Evolutionary conservation across 2,329 filamentous ascomycete species (phyloP).

Genomic region (Fusarium sterilihyphosum): DNA sequence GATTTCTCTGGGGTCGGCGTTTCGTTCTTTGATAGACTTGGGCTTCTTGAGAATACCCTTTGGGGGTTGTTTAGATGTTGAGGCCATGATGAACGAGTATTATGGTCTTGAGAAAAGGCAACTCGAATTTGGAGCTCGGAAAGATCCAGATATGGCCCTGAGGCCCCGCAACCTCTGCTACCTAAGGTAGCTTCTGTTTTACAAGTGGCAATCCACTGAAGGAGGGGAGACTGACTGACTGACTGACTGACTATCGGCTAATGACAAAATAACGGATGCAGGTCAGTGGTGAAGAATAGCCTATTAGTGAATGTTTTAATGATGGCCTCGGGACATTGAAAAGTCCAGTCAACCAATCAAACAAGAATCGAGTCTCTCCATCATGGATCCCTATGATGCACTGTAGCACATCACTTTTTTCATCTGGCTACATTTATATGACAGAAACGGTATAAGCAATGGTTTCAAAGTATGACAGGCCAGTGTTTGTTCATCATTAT

Average conservation of each 20-base stretch:
- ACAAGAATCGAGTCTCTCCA: conserved; percentile 2
- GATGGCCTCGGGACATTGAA: neutral
- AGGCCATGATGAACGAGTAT: conserved; percentile 37
- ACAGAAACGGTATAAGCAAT: conserved; percentile 5
- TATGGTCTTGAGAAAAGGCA: neutral
- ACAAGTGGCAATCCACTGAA: conserved; percentile 18
- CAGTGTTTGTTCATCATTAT: neutral
- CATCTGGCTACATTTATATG: conserved; percentile 5
- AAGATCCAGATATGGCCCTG: neutral
- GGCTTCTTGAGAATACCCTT: conserved; percentile 72
- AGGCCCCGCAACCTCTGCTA: conserved; percentile 17
- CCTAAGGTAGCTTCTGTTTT: neutral
- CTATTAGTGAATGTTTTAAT: neutral
- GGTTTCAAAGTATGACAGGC: conserved; percentile 19
- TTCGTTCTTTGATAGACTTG: conserved; percentile 40
- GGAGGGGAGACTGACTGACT: neutral
- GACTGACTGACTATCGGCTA: too few species aligned
- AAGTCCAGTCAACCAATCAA: neutral
- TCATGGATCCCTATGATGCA: conserved; percentile 30
- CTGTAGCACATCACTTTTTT: conserved; percentile 2
- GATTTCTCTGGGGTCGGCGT: conserved; percentile 63
- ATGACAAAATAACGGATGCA: conserved; percentile 3
- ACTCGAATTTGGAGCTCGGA: neutral
- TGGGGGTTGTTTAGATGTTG: conserved; percentile 47
- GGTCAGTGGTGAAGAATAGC: neutral